Evolutionary conservation across 1,139 yeast species (phyloP).

Genomic region (Kodamaea alishanica): DNA sequence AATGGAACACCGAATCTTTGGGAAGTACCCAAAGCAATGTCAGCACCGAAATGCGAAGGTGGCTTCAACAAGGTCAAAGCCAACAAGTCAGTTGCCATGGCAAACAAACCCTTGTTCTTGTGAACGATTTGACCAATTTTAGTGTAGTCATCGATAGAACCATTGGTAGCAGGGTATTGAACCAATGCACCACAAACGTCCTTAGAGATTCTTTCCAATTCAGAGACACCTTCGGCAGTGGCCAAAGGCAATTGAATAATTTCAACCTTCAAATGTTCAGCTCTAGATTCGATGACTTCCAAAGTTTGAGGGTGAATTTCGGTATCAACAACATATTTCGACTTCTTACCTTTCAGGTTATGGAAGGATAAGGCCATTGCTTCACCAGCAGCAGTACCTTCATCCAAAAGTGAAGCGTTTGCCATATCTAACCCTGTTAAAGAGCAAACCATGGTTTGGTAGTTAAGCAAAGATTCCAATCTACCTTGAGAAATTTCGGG

Average conservation of each 20-base stretch:
- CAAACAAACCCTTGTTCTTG: constrained; percentile 65
- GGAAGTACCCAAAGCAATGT: constrained; percentile 86
- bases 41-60: constrained; percentile 86
- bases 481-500: constrained; percentile 98
- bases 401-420: constrained; percentile 90
- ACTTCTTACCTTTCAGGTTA: constrained; percentile 62
- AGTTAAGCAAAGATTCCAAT: constrained; percentile 81
- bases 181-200: constrained; percentile 77
- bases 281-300: constrained; percentile 74
- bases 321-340: constrained; percentile 66
- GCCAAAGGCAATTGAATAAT: constrained; percentile 58
- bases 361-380: constrained; percentile 87
- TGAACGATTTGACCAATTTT: constrained; percentile 66
- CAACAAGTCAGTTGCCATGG: constrained; percentile 85
- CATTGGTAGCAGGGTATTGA: constrained; percentile 90
- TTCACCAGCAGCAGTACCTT: constrained; percentile 98
- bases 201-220: constrained; percentile 31
- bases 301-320: constrained; percentile 84
- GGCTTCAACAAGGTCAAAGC: constrained; percentile 84
- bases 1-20: constrained; percentile 97
- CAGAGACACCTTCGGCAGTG: constrained; percentile 41
- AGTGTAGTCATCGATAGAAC: constrained; percentile 56
- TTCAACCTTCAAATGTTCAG: constrained; percentile 67
- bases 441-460: constrained; percentile 84
- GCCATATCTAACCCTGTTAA: constrained; percentile 91